phyloP scores from a whole-genome alignment of 1,284 basidiomycete genomes.

The Afroboletus lepidellus region DNA sequence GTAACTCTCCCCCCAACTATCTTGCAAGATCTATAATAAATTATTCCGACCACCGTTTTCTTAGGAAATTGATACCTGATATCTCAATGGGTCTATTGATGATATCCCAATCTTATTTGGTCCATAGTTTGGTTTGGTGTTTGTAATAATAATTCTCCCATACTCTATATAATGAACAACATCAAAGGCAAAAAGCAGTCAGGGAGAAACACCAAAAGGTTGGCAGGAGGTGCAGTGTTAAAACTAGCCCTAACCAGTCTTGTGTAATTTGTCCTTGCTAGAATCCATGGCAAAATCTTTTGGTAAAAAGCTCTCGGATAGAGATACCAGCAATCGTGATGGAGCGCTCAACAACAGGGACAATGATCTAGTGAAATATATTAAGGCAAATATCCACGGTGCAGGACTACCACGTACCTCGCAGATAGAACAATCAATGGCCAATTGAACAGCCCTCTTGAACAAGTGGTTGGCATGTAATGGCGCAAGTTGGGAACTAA shows the following conservation, averaged over 20 bases:
- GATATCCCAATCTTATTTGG: no score
- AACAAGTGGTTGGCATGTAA: constrained; percentile 81
- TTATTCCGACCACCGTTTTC: no score
- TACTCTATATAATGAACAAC: no score
- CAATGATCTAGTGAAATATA: constrained; percentile 67
- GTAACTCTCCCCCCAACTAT: no score
- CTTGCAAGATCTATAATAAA: no score
- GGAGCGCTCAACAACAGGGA: constrained; percentile 98
- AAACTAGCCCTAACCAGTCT: constrained; percentile 90
- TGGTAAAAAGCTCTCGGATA: constrained; percentile 89
- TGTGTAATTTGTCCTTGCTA: constrained; percentile 88
- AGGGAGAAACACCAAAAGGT: constrained; percentile 80
- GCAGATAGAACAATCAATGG: constrained; percentile 92
- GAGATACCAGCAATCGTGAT: constrained; percentile 99
- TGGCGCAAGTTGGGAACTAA: constrained; percentile 72
- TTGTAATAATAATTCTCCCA: no score
- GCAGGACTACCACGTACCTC: constrained; percentile 56
- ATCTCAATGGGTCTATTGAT: no score
- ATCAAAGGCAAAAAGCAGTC: no score
- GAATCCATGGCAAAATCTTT: constrained; percentile 97
- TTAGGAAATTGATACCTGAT: no score
- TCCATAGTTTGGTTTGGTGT: no score
- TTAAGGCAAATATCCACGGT: neutral
- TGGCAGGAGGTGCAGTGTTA: constrained; percentile 72
- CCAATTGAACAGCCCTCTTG: constrained; percentile 90